A percentile compares a stretch with the other conserved stretches of the same genome.
phyloP scores from a whole-genome alignment of 176 grass and related monocot genomes.

The Cenchrus purpureus region DNA sequence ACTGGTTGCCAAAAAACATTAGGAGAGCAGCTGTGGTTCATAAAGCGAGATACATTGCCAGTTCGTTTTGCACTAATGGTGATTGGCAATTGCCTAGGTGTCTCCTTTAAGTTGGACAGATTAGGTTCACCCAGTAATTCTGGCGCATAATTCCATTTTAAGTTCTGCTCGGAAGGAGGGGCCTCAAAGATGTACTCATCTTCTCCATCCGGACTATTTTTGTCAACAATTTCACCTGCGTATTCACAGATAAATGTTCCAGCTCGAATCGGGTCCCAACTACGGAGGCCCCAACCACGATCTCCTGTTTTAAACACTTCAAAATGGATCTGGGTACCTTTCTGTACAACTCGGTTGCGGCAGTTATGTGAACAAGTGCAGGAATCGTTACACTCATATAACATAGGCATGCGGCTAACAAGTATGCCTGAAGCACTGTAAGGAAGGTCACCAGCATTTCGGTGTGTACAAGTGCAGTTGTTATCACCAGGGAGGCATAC shows the following conservation, averaged over 20 bases:
- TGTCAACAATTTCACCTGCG: conserved; percentile 53
- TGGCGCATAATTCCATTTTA: conserved; percentile 56
- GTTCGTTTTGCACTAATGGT: conserved; percentile 54
- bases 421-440: conserved; percentile 53
- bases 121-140: conserved; percentile 52
- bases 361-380: conserved; percentile 57
- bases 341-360: conserved; percentile 63
- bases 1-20: conserved; percentile 75
- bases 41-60: conserved; percentile 69
- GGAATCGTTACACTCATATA: conserved; percentile 57
- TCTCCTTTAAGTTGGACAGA: conserved; percentile 17
- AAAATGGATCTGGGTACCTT: conserved; percentile 54
- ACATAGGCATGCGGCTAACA: conserved; percentile 36
- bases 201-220: conserved; percentile 40
- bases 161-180: conserved; percentile 18
- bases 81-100: conserved; percentile 42
- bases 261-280: conserved; percentile 67
- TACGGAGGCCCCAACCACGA: conserved; percentile 66
- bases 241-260: conserved; percentile 72
- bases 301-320: conserved; percentile 64
- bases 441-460: conserved; percentile 59
- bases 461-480: conserved; percentile 50
- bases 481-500: conserved; percentile 67
- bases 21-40: conserved; percentile 75
- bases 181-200: conserved; percentile 51